Evolutionary conservation across 176 grass and related monocot genomes (phyloP), one percentile per base, ranked within the genome.

Genomic region (Echinochloa phyllopogon): DNA sequence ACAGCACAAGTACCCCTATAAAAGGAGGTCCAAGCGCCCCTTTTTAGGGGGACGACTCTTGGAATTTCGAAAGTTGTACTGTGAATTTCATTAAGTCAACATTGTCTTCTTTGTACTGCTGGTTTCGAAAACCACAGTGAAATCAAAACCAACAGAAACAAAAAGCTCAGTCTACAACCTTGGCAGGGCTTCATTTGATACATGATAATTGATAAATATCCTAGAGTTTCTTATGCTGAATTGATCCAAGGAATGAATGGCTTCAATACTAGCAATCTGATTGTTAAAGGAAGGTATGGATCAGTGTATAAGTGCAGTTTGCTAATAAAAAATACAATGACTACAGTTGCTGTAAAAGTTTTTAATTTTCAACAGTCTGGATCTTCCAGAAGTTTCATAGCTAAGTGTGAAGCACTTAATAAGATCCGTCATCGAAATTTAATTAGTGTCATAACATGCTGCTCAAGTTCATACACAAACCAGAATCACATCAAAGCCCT

Each of bases 401-500:
- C 61, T 16, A 83, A 90, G 43, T 86, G 76, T 33, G 70, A 86
- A 51, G 69, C 69, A 6, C 36, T 86, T 27, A 71, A 77, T 43
- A 90, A 59, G 42, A 77, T 90, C 12, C 82, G 83, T 5, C 88
- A 86, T 21, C 38, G 76, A 3, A 90, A 90, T 38, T 69, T 90
- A 21, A 29, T 90, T 38, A 81, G 70, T 43, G 29, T 86, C 43
- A 51, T 79, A 40, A 90, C 83, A 6, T 72, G 41, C 43, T 86
- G 83, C 83, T 74, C 70, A 0, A 86, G 65, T 12, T 36, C 49
- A 4, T 77, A 90, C 17, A 43, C 12, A 5, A 27, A 40, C 3
- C 83, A 83, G 6, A 82, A 86, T 39, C 83, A 86, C 11, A 82
- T 86, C 77, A 86, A 81, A 70, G 83, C 83, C 7, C 41, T 90